phyloP scores from a whole-genome alignment of 176 grass and related monocot genomes.

The Triticum turgidum region DNA sequence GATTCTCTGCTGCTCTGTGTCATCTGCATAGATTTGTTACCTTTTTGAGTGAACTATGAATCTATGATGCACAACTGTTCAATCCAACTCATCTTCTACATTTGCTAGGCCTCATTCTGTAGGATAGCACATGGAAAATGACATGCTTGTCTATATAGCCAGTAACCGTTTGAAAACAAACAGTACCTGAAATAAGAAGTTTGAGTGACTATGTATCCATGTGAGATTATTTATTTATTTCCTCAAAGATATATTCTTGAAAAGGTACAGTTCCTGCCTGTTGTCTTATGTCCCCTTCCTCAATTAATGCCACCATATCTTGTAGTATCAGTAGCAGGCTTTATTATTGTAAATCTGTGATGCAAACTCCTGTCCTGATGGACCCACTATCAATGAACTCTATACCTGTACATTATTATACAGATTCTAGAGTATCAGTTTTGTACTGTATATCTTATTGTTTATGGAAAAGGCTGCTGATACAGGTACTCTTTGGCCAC shows the following conservation, averaged over 20 bases:
- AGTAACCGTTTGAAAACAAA: neutral
- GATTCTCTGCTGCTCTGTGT: neutral
- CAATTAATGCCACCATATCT: neutral
- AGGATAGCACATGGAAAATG: slow-evolving; percentile 10
- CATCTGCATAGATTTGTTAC: neutral
- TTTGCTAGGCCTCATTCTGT: slow-evolving; percentile 24
- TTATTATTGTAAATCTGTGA: slow-evolving; percentile 4
- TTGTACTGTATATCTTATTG: slow-evolving; percentile 17
- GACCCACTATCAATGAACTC: neutral
- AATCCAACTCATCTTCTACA: slow-evolving; percentile 16
- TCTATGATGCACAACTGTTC: slow-evolving; percentile 12
- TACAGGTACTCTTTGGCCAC: slow-evolving; percentile 94
- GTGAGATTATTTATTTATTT: slow-evolving; percentile 4
- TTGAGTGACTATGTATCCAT: neutral
- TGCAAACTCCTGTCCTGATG: slow-evolving; percentile 1
- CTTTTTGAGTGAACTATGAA: neutral
- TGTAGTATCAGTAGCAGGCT: slow-evolving; percentile 2
- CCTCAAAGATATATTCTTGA: neutral
- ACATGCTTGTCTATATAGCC: neutral
- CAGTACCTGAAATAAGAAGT: neutral
- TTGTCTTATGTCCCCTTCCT: slow-evolving; percentile 3
- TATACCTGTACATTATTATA: neutral
- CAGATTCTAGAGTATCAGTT: slow-evolving; percentile 3
- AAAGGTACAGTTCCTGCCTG: neutral
- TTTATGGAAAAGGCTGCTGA: slow-evolving; percentile 20